These are phyloP conservation scores for Capronia epimyces DNA, from an alignment of 2,329 filamentous ascomycete genomes.

Conservation along the genomic window DNA sequence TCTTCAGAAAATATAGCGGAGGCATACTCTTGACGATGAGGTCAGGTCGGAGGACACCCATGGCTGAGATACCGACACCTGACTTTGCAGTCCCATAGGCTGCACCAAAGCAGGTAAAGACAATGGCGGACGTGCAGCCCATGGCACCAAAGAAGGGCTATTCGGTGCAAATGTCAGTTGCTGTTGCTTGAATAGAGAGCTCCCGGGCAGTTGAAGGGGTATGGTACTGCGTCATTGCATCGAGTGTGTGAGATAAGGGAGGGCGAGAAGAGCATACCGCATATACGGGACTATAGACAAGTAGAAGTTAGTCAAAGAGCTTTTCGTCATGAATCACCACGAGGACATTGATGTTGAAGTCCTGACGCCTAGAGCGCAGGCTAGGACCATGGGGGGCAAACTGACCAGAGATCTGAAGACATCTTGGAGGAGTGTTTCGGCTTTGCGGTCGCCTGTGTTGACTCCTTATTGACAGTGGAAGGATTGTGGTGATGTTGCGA, in stretches of 20 bases:
- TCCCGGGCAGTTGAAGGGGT: not conserved
- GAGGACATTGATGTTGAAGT: not conserved
- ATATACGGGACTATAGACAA: constrained; percentile 76
- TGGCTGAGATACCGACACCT: constrained; percentile 94
- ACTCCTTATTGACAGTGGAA: not conserved
- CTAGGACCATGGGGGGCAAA: constrained; percentile 39
- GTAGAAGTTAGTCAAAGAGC: constrained; percentile 41
- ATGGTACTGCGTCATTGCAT: not conserved
- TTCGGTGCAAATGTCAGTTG: constrained; percentile 32
- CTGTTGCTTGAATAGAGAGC: not conserved
- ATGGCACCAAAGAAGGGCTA: constrained; percentile 94
- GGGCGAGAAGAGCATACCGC: constrained; percentile 67
- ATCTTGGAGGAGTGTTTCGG: constrained; percentile 51
- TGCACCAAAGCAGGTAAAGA: constrained; percentile 94
- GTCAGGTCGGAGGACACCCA: constrained; percentile 96
- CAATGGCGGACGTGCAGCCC: constrained; percentile 90
- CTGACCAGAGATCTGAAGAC: constrained; percentile 77
- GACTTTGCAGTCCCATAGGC: constrained; percentile 99
- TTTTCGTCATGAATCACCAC: constrained; percentile 4
- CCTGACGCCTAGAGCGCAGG: constrained; percentile 15
- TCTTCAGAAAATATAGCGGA: too few species aligned
- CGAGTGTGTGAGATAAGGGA: not conserved
- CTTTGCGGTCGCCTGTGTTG: constrained; percentile 1
- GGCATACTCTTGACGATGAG: constrained; percentile 97
- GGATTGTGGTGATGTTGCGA: not conserved